These are phyloP conservation scores for Botrytis squamosa DNA, from an alignment of 2,329 filamentous ascomycete species.

Conservation along the genomic window DNA sequence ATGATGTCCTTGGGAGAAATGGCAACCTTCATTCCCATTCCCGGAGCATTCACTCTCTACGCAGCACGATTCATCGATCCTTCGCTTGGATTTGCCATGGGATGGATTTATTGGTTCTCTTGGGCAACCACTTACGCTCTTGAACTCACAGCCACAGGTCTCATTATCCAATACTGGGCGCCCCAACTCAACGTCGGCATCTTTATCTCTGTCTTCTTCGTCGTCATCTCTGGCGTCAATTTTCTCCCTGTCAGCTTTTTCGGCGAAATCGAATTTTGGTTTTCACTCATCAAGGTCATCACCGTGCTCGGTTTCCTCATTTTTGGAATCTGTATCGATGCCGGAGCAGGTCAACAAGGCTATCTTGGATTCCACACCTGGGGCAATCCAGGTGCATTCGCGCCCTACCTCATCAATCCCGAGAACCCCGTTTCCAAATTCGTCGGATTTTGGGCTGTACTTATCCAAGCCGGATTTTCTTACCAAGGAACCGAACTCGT, in stretches of 20 bases:
- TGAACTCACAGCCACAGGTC: constrained; percentile 68
- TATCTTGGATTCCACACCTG: constrained; percentile 61
- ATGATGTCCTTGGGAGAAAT: constrained; percentile 72
- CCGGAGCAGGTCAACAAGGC: constrained; percentile 59
- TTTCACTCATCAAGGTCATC: constrained; percentile 73
- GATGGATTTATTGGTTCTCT: constrained; percentile 81
- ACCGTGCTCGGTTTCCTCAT: constrained; percentile 75
- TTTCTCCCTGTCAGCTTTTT: constrained; percentile 71
- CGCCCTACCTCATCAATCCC: constrained; percentile 57
- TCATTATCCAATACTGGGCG: constrained; percentile 77
- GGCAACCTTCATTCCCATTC: constrained; percentile 73
- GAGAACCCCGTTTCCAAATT: constrained; percentile 45
- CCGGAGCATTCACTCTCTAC: constrained; percentile 75
- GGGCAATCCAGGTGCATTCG: constrained; percentile 60
- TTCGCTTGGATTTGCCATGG: constrained; percentile 72
- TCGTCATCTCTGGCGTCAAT: constrained; percentile 66
- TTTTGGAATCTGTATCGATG: constrained; percentile 72
- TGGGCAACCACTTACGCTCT: constrained; percentile 73
- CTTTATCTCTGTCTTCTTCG: constrained; percentile 73
- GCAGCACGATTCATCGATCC: constrained; percentile 72
- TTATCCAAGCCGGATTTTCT: constrained; percentile 51
- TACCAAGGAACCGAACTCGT: constrained; percentile 64
- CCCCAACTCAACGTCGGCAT: constrained; percentile 62
- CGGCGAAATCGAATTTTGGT: constrained; percentile 77
- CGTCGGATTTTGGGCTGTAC: constrained; percentile 66